These are phyloP conservation scores for Malus hybrid DNA, from an alignment of 331 rosid genomes.

Conservation along the genomic window DNA sequence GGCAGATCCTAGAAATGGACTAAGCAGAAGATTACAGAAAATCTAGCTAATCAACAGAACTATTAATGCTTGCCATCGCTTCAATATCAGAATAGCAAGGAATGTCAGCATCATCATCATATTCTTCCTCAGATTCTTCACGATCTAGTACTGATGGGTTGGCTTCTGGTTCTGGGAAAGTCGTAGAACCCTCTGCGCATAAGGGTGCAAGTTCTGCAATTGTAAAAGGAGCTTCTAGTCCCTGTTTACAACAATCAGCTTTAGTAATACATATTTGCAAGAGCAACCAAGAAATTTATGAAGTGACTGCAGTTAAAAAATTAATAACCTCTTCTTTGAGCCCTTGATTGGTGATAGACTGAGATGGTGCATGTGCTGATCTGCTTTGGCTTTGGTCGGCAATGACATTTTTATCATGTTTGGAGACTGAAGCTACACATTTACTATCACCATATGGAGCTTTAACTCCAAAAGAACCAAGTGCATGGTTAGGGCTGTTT, in stretches of 20 bases:
- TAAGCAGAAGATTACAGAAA: not conserved
- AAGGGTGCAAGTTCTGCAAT: conserved; percentile 22
- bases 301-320: conserved; percentile 13
- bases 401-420: conserved; percentile 26
- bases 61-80: conserved; percentile 42
- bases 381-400: conserved; percentile 28
- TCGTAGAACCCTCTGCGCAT: conserved; percentile 21
- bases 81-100: conserved; percentile 70
- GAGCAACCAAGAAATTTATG: conserved; percentile 4
- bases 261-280: conserved; percentile 15
- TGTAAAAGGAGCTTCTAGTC: conserved; percentile 22
- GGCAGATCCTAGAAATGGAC: conserved; percentile 6
- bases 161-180: conserved; percentile 29
- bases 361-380: conserved; percentile 26
- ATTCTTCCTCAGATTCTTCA: conserved; percentile 33
- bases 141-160: conserved; percentile 21
- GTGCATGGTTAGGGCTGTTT: conserved; percentile 20
- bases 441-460: conserved; percentile 30
- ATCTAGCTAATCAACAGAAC: conserved; percentile 4
- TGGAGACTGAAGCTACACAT: conserved; percentile 23
- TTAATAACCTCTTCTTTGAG: conserved; percentile 47
- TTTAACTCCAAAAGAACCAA: conserved; percentile 27
- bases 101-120: conserved; percentile 19
- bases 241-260: conserved; percentile 41
- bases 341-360: conserved; percentile 26